These are phyloP conservation scores for Theobroma grandiflorum DNA, from an alignment of 441 rosid genomes.

Conservation along the genomic window DNA sequence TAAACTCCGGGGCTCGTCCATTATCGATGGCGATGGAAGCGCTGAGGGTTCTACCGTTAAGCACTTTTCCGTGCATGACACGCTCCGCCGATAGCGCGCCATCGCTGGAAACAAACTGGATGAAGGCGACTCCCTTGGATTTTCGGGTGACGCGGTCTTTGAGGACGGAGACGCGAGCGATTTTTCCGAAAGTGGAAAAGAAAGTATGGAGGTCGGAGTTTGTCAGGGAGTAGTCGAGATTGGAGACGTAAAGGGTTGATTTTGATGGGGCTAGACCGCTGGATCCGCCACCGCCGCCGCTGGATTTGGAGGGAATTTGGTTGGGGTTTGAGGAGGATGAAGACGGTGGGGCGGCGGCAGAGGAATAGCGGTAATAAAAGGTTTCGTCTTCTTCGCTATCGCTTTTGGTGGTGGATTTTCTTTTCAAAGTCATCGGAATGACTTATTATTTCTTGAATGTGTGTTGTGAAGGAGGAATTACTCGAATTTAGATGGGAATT, in stretches of 20 bases:
- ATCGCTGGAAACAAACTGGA: conserved; percentile 75
- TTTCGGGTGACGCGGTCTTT: conserved; percentile 74
- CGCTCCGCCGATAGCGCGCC: conserved; percentile 70
- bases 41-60: conserved; percentile 75
- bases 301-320: conserved; percentile 27
- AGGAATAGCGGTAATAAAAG: conserved; percentile 71
- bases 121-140: conserved; percentile 86
- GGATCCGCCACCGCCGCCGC: conserved; percentile 50
- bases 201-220: conserved; percentile 91
- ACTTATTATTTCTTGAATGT: no score
- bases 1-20: conserved; percentile 84
- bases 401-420: conserved; percentile 41
- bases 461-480: no score
- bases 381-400: conserved; percentile 80
- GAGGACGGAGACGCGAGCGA: conserved; percentile 83
- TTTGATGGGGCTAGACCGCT: conserved; percentile 87
- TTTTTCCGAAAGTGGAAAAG: conserved; percentile 91
- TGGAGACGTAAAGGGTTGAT: conserved; percentile 88
- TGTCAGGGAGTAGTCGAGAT: conserved; percentile 84
- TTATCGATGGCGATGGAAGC: conserved; percentile 85
- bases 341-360: conserved; percentile 41
- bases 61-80: conserved; percentile 77
- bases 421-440: conserved; percentile 40
- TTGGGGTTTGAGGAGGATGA: not conserved
- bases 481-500: no score